Base-by-base conservation (phyloP, 352 stramenopile genomes). In the Pythium pyrilobum region DNA sequence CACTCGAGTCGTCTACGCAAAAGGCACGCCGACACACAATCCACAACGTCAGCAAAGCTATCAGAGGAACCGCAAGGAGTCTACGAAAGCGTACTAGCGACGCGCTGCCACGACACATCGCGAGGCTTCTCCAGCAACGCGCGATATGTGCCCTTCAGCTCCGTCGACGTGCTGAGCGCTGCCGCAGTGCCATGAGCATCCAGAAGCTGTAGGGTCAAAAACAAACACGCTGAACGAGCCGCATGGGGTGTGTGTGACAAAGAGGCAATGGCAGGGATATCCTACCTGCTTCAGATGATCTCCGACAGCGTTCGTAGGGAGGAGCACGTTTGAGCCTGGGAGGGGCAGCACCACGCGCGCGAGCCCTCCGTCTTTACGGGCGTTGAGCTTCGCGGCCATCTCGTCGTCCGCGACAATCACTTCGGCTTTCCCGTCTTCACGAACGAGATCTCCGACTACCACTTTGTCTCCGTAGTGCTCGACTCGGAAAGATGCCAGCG, bases 71-170 rank as follows among this genome's bases (percentile, higher is more conserved):
- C n/a, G n/a, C n/a, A n/a, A n/a, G n/a, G n/a, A n/a, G n/a, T n/a
- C n/a, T n/a, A n/a, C n/a, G n/a, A n/a, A n/a, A n/a, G n/a, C 36
- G 38, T 53, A 45, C 27, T 41, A 44, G 37, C 33, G 36, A 46
- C 31, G 56, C 55, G 69, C 28, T 48, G 28, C 69, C 74, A 89
- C 24, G 72, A 53, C 11, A 92, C 38, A 24, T 78, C 69, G 4
- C 45, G 57, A 2, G 77, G 77, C 20, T 59, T 48, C 9, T 71
- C 63, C 12, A 88, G n/a, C 2, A 88, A 44, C 5, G 64, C 40
- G 29, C 79, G 73, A 50, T 92, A 90, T 10, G 71, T 65, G 29
- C 79, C 81, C 52, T 87, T 87, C 18, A 92, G 43, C 2, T 71
- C 62, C 3, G 56, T 70, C 0, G 69, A 77, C 39, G 64, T 52